These are phyloP conservation scores for Globisporangium camurandrum DNA, from an alignment of 352 stramenopile species.

Conservation along the genomic window DNA sequence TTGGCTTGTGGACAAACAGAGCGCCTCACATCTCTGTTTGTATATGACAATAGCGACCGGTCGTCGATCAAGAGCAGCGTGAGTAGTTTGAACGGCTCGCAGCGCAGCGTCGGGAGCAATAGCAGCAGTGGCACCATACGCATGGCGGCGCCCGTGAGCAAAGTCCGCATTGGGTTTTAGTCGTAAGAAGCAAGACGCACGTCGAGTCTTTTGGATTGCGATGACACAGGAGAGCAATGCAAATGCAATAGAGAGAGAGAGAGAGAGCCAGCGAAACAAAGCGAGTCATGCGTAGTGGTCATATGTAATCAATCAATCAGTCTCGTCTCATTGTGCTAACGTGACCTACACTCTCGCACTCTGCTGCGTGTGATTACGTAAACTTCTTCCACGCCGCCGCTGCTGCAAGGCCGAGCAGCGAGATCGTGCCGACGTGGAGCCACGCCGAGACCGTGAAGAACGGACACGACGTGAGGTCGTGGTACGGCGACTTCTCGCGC, in stretches of 20 bases:
- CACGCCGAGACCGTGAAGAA: slow-evolving; percentile 76
- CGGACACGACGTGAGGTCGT: slow-evolving; percentile 61
- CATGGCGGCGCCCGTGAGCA: slow-evolving; percentile 52
- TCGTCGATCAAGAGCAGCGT: slow-evolving; percentile 40
- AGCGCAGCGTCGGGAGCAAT: slow-evolving; percentile 37
- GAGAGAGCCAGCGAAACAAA: too few relatives aligned
- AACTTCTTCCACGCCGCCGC: slow-evolving; percentile 51
- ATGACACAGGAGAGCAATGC: too few relatives aligned
- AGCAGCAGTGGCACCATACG: slow-evolving; percentile 41
- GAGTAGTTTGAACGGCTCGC: slow-evolving; percentile 47
- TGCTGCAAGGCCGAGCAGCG: slow-evolving; percentile 39
- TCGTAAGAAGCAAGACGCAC: too few relatives aligned
- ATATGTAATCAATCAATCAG: too few relatives aligned
- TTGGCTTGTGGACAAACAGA: neutral
- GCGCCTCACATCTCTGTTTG: neutral
- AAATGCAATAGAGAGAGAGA: too few relatives aligned
- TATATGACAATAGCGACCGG: slow-evolving; percentile 18
- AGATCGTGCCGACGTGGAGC: slow-evolving; percentile 64
- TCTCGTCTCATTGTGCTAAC: too few relatives aligned
- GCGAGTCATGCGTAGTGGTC: too few relatives aligned
- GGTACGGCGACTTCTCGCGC: slow-evolving; percentile 60
- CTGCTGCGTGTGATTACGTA: too few relatives aligned
- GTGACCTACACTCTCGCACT: too few relatives aligned
- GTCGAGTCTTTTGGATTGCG: too few relatives aligned
- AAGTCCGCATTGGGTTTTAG: slow-evolving; percentile 55